Conservation (phyloP, 2,329 filamentous ascomycete genomes). For the Ramichloridium luteum region DNA sequence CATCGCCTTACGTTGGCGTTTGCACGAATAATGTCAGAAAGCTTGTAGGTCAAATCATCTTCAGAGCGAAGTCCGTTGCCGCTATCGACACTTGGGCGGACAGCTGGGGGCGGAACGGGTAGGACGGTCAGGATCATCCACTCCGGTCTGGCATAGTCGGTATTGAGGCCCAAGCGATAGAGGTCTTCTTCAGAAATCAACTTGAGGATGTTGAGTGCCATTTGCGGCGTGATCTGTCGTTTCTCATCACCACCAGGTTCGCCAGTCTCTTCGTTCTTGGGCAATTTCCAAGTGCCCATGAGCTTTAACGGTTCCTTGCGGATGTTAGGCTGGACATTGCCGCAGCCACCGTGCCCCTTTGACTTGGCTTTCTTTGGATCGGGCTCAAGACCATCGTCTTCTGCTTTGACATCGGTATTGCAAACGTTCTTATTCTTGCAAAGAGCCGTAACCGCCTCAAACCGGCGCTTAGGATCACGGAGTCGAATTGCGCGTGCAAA, state of each 20-base stretch:
- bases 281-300: conserved; percentile 59
- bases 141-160: conserved; percentile 88
- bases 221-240: conserved; percentile 67
- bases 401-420: conserved; percentile 42
- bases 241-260: conserved; percentile 61
- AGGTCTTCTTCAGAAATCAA: conserved; percentile 74
- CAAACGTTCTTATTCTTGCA: conserved; percentile 83
- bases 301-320: conserved; percentile 78
- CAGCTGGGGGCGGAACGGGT: conserved; percentile 87
- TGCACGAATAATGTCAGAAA: conserved; percentile 94
- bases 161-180: conserved; percentile 77
- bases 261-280: conserved; percentile 60
- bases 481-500: conserved; percentile 71
- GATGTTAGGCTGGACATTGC: conserved; percentile 79
- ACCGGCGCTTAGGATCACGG: conserved; percentile 87
- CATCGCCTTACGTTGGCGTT: conserved; percentile 91
- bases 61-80: conserved; percentile 87
- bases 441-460: conserved; percentile 80
- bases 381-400: conserved; percentile 53
- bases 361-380: conserved; percentile 41
- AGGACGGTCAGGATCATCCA: conserved; percentile 97
- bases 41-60: conserved; percentile 98
- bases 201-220: conserved; percentile 75
- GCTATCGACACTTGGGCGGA: conserved; percentile 92
- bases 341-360: conserved; percentile 71